These are phyloP conservation scores for Aspergillus sp. DNA, from an alignment of 2,329 filamentous ascomycete genomes.

Conservation along the genomic window DNA sequence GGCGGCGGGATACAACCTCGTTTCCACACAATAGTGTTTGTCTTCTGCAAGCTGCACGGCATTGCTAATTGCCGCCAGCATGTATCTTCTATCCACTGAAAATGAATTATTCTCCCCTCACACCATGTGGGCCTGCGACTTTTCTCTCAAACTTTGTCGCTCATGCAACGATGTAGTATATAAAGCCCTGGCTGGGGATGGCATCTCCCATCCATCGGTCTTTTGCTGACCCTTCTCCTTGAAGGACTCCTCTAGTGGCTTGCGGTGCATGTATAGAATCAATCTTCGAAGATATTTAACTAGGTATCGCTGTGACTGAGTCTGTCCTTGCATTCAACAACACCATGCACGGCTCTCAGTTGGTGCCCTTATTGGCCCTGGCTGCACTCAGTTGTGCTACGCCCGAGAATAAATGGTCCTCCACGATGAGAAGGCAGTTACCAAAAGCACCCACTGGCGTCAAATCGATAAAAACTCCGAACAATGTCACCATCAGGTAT, in stretches of 20 bases:
- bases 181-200: background rate
- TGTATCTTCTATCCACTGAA: no score
- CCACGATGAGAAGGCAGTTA: constrained; percentile 33
- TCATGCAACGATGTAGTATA: background rate
- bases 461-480: constrained; percentile 42
- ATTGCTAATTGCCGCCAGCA: no score
- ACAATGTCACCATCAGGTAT: constrained; percentile 57
- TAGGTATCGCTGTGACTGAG: background rate
- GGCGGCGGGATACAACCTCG: background rate
- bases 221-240: background rate
- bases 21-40: background rate
- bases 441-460: constrained; percentile 41
- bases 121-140: background rate
- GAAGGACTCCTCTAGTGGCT: background rate
- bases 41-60: background rate
- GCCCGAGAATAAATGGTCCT: constrained; percentile 12
- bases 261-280: background rate
- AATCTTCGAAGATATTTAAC: background rate
- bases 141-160: background rate
- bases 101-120: background rate
- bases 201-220: background rate
- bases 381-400: constrained; percentile 17
- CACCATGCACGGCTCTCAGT: constrained; percentile 25
- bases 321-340: background rate
- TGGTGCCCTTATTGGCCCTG: constrained; percentile 26